phyloP scores from a whole-genome alignment of 768 basidiomycete genomes.

The Kwoniella sp. region DNA sequence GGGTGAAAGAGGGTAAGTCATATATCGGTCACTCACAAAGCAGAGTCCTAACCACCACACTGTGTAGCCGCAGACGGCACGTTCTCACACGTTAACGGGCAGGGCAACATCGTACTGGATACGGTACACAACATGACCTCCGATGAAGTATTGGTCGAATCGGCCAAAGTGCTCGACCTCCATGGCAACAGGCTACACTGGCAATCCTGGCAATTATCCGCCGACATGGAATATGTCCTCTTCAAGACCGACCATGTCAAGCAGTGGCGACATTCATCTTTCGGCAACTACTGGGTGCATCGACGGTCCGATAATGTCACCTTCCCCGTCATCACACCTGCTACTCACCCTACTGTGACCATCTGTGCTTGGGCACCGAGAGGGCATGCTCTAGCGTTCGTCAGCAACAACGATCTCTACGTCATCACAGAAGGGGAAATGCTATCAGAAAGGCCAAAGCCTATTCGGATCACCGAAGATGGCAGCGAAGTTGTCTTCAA shows the following conservation, averaged over 20 bases:
- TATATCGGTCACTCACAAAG: too few relatives aligned
- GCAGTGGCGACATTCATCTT: conserved; percentile 92
- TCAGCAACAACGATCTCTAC: conserved; percentile 82
- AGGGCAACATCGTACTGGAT: conserved; percentile 69
- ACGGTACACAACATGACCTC: conserved; percentile 63
- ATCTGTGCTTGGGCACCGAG: conserved; percentile 86
- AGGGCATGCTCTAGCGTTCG: conserved; percentile 75
- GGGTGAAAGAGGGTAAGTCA: conserved; percentile 84
- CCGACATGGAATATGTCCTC: conserved; percentile 85
- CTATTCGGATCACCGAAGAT: conserved; percentile 70
- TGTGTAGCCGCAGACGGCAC: conserved; percentile 85
- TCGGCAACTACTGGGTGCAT: conserved; percentile 91
- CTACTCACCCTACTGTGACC: conserved; percentile 65
- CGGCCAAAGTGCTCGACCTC: conserved; percentile 31
- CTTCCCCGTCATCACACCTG: conserved; percentile 64
- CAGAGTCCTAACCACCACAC: too few relatives aligned
- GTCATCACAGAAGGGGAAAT: conserved; percentile 56
- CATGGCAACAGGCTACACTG: conserved; percentile 50
- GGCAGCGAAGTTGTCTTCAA: conserved; percentile 84
- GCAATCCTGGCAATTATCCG: conserved; percentile 72
- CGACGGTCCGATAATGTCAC: conserved; percentile 66
- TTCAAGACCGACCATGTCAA: conserved; percentile 71
- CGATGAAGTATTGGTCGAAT: conserved; percentile 39
- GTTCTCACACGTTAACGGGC: conserved; percentile 60
- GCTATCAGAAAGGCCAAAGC: conserved; percentile 12